Evolutionary conservation across 2,329 filamentous ascomycete species (phyloP).

Genomic region (Bipolaris victoriae): DNA sequence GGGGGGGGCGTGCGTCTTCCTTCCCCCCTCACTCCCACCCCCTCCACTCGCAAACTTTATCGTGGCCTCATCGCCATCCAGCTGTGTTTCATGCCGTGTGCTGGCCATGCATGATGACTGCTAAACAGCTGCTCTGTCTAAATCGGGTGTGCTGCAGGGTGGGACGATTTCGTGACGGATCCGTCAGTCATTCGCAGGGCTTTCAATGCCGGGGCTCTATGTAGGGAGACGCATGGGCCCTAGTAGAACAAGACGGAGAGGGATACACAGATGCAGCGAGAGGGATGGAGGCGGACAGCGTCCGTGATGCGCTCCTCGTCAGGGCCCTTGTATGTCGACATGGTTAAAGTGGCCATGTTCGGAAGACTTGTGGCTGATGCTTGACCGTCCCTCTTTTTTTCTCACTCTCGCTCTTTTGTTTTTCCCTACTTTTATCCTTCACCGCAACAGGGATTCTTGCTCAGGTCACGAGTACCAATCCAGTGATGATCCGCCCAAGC

Average conservation of each 20-base stretch:
- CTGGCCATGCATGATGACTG: slow-evolving; percentile 20
- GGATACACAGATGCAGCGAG: background rate
- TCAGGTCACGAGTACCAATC: background rate
- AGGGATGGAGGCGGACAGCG: background rate
- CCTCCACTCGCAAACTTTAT: slow-evolving; percentile 20
- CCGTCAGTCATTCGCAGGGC: slow-evolving; percentile 24
- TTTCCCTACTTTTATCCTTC: background rate
- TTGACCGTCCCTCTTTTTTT: background rate
- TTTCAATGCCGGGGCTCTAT: slow-evolving; percentile 8
- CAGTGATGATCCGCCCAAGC: background rate
- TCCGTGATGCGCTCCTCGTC: slow-evolving; percentile 27
- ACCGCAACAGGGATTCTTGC: background rate
- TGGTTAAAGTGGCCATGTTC: background rate
- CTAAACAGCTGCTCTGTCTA: slow-evolving; percentile 22
- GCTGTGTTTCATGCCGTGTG: slow-evolving; percentile 24
- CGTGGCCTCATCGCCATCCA: slow-evolving; percentile 13
- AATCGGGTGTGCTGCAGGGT: slow-evolving; percentile 21
- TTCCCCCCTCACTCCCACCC: background rate
- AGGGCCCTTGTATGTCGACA: slow-evolving; percentile 9
- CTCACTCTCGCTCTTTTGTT: background rate
- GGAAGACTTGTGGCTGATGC: slow-evolving; percentile 16
- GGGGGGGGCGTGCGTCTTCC: background rate
- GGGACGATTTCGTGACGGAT: slow-evolving; percentile 16
- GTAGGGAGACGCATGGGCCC: slow-evolving; percentile 10
- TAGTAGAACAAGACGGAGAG: background rate